Base-by-base conservation (phyloP, 2,329 filamentous ascomycete genomes). In the Fusarium pininemorale region DNA sequence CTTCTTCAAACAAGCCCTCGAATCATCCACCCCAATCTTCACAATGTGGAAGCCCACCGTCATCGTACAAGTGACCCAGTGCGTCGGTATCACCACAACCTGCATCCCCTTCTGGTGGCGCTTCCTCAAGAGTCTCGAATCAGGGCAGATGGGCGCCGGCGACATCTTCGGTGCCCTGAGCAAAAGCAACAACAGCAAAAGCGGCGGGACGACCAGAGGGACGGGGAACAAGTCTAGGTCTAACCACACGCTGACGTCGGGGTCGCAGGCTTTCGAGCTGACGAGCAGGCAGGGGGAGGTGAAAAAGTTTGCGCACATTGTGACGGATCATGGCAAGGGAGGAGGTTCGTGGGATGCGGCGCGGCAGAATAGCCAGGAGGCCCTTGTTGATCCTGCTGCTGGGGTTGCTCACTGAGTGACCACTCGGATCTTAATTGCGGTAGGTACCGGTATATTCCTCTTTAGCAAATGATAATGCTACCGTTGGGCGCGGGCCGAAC, bases 341-440 rank as follows among this genome's bases (percentile, higher is more conserved):
- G 44, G 48, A 37, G 26, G 42, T 30, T 57, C 56, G 14, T 67
- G 59, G 66, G 58, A 69, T 63, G 12, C 24, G 39, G 50, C 57
- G 47, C 44, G 45, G 55, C 48, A 69, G 24, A 61, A 56, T 24
- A 70, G 67, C 67, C 66, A 66, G 53, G 66, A 70, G 37, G 66
- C 66, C 66, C 66, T 69, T 55, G 55, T 69, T 24, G 42, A 51
- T 56, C 57, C 66, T 9, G 32, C 44, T 28, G 54, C 62, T 11
- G 42, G 56, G 56, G 15, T 51, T 8, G 42, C 13, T 14, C 35
- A n/a, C 1, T 55, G 51, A 30, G 16, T 18, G 15, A 14, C 51
- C 24, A 55, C 35, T 55, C 51, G 59, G 50, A 56, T 56, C 50
- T 55, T 44, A 13, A 13, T 18, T 54, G 24, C 30, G 32, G 50